Conservation (phyloP, 2,329 filamentous ascomycete genomes). For the Neopestalotiopsis clavispora region DNA sequence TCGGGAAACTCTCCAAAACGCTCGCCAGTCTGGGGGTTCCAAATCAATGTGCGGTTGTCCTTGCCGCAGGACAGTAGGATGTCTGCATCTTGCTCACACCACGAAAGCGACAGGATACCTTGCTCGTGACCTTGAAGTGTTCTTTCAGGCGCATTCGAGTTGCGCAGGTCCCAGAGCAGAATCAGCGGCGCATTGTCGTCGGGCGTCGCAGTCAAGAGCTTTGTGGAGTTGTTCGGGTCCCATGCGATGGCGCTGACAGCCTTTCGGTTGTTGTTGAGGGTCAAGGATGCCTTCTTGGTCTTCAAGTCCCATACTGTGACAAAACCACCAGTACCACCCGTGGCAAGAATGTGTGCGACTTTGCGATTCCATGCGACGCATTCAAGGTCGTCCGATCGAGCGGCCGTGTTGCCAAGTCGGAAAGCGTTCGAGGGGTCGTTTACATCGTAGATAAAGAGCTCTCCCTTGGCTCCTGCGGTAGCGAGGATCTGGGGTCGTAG, state of each 20-base stretch:
- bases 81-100: slow-evolving; percentile 90
- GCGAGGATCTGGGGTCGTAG: slow-evolving; percentile 89
- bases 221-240: slow-evolving; percentile 95
- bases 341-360: slow-evolving; percentile 94
- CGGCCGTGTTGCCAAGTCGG: slow-evolving; percentile 84
- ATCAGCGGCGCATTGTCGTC: slow-evolving; percentile 89
- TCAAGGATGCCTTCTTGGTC: slow-evolving; percentile 95
- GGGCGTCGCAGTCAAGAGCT: slow-evolving; percentile 89
- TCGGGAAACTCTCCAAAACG: slow-evolving; percentile 91
- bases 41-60: slow-evolving; percentile 92
- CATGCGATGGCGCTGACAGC: slow-evolving; percentile 94
- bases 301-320: slow-evolving; percentile 99
- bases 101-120: slow-evolving; percentile 90
- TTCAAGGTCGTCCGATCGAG: slow-evolving; percentile 92
- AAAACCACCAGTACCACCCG: slow-evolving; percentile 89
- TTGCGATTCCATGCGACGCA: slow-evolving; percentile 99
- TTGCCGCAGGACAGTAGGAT: slow-evolving; percentile 93
- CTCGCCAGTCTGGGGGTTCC: slow-evolving; percentile 93
- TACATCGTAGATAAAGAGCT: slow-evolving; percentile 94
- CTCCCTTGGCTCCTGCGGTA: slow-evolving; percentile 91
- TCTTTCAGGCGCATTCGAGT: slow-evolving; percentile 92
- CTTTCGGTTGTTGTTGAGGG: slow-evolving; percentile 93
- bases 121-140: slow-evolving; percentile 91
- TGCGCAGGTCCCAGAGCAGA: slow-evolving; percentile 91
- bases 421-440: slow-evolving; percentile 89